Conservation (phyloP, 2,329 filamentous ascomycete species). For the Diaporthe sp. region DNA sequence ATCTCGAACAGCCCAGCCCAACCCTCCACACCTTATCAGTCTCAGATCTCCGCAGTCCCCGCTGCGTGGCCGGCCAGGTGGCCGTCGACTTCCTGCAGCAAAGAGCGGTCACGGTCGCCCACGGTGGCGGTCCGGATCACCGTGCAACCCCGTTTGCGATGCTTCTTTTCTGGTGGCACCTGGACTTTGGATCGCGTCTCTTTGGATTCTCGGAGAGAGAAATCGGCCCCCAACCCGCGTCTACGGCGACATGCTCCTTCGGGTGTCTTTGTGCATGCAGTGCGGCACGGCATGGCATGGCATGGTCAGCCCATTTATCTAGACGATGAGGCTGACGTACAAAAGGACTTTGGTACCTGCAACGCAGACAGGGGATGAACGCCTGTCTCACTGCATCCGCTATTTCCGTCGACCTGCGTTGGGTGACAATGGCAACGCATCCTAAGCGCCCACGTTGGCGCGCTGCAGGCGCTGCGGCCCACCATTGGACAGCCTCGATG, state of each 20-base stretch:
- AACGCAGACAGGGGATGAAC: neutral
- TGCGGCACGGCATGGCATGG: neutral
- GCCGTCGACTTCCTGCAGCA: neutral
- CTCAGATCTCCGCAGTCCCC: slow-evolving; percentile 10
- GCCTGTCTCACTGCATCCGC: slow-evolving; percentile 18
- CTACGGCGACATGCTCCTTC: neutral
- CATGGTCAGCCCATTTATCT: neutral
- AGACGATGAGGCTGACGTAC: slow-evolving; percentile 8
- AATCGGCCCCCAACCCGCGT: slow-evolving; percentile 26
- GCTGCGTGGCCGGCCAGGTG: neutral
- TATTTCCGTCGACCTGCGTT: slow-evolving; percentile 32
- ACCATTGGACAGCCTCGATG: slow-evolving; percentile 36
- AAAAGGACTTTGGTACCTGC: neutral
- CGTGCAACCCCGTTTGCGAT: neutral
- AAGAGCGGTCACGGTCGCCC: slow-evolving; percentile 15
- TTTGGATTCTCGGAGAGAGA: neutral
- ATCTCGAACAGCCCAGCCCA: slow-evolving; percentile 31
- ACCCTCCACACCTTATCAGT: slow-evolving; percentile 4
- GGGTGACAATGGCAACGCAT: slow-evolving; percentile 37
- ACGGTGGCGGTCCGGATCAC: neutral
- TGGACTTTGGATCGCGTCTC: neutral
- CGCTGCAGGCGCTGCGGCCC: slow-evolving; percentile 24
- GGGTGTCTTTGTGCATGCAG: neutral
- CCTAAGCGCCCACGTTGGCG: slow-evolving; percentile 40
- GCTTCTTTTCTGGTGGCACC: neutral